Evolutionary conservation across 805 yeast genomes (phyloP), one percentile per base, ranked within the genome.

Genomic region (Torulaspora franciscae): DNA sequence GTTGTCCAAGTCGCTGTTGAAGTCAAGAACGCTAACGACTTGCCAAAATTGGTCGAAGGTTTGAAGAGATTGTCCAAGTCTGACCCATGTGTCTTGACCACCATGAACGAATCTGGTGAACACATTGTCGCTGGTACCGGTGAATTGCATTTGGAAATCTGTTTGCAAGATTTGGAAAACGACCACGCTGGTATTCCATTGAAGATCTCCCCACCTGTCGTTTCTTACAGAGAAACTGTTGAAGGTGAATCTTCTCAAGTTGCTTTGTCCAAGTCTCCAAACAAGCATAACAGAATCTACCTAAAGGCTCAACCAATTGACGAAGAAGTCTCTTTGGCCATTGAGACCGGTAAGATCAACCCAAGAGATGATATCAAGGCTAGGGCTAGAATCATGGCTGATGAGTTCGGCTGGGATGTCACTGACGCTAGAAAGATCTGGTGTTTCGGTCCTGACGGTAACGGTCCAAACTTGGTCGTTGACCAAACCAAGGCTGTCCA

Each of bases 381-480:
- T 66, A 90, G 99, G 82, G 99, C 98, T 65, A 90, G 98, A 84
- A 67, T 87, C 71, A 80, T 91, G 81, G 98, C 98, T 71, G 98
- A 91, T 73, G 96, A 93, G 73, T 93, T 75, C 84, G 96, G 91
- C 64, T 91, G 99, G 99, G 98, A 91, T 72, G 97, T 93, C 72
- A 82, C 96, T 64, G 99, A 91, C 71, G 99, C 97, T 77, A 90
- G 99, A 85, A 91, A 93, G 93, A 93, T 91, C 71, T 91, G 99
- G 99, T 88, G 96, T 85, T 91, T 91, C 89, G 99, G 99, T 80
- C 98, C 99, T 72, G 99, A 91, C 71, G 97, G 97, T 76, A 83
- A 79, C 73, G 99, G 99, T 77, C 90, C 99, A 68, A 91, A 91
- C 81, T 75, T 93, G 70, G 97, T 91, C 70, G 95, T 91, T 75